Percentiles rank a stretch among this genome's conserved stretches.
phyloP scores from a whole-genome alignment of 2,329 filamentous ascomycete genomes.

The Didymella pomorum region DNA sequence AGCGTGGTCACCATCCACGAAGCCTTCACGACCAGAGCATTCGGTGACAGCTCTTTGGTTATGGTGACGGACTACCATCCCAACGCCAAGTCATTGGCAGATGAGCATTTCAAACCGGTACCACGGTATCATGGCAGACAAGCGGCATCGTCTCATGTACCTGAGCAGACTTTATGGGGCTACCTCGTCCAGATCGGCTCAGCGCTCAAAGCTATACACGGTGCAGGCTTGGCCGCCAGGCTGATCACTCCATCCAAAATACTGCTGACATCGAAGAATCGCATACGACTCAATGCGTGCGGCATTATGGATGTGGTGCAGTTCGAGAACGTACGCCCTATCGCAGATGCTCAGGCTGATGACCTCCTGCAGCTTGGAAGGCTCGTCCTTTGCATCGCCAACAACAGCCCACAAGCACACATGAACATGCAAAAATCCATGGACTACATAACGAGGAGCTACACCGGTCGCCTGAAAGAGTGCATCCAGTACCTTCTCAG shows the following conservation, averaged over 20 bases:
- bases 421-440: conserved; percentile 73
- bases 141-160: conserved; percentile 50
- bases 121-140: conserved; percentile 52
- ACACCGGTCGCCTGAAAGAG: conserved; percentile 79
- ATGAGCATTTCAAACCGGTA: conserved; percentile 71
- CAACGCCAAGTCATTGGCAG: conserved; percentile 85
- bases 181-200: conserved; percentile 93
- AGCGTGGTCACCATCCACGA: conserved; percentile 88
- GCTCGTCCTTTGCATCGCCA: conserved; percentile 82
- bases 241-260: conserved; percentile 90
- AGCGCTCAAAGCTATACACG: conserved; percentile 86
- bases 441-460: conserved; percentile 78
- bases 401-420: conserved; percentile 67
- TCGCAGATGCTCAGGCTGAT: conserved; percentile 83
- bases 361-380: conserved; percentile 86
- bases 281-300: conserved; percentile 86
- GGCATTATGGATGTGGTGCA: conserved; percentile 89
- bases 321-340: conserved; percentile 72
- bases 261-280: conserved; percentile 87
- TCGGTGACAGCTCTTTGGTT: conserved; percentile 93
- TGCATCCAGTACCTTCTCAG: conserved; percentile 83
- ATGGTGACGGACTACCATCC: conserved; percentile 95
- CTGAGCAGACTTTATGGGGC: conserved; percentile 83
- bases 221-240: conserved; percentile 79
- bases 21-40: conserved; percentile 90